Evolutionary conservation across 2,329 filamentous ascomycete genomes (phyloP), one percentile per base, ranked within the genome.

Genomic region (Colletotrichum eleusines): DNA sequence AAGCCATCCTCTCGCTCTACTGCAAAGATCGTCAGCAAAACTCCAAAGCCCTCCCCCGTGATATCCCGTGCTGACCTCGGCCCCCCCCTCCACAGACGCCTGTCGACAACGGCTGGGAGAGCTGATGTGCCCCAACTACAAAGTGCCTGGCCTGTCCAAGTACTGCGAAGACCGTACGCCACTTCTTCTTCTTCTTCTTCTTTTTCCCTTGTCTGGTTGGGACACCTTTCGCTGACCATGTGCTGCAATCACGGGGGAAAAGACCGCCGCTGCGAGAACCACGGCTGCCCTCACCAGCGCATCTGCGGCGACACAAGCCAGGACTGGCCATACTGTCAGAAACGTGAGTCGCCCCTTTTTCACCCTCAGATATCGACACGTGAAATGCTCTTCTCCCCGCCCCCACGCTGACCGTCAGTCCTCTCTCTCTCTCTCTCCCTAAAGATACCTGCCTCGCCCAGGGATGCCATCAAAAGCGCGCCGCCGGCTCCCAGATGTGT

Each of bases 371-470:
- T 20, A 16, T 18, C 11, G 16, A 20, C 6, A 42, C n/a, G n/a
- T 42, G 18, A 14, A 42, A 42, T 42, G 12, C 12, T n/a, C n/a
- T n/a, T n/a, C n/a, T n/a, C n/a, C n/a, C n/a, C n/a, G n/a, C 16
- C 0, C 28, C 3, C 14, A 18, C 11, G 26, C 26, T 26, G 8
- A 51, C 53, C 12, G 3, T 16, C 33, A 26, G 20, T 38, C 33
- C 5, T 28, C 26, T 23, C 28, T 42, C 8, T 7, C 40, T 7
- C 48, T 4, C 55, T n/a, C n/a, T n/a, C n/a, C n/a, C n/a, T n/a
- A n/a, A n/a, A 76, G 74, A 76, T 26, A 75, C 71, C 7, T 76
- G 74, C 58, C 60, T 51, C 31, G n/a, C 35, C 28, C 23, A 64
- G 3, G 53, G 55, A 11, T 76, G 74, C 33, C 48, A 65, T 44